These are phyloP conservation scores for Raphidocelis subcapitata DNA, from an alignment of 139 green algal genomes.

Conservation along the genomic window DNA sequence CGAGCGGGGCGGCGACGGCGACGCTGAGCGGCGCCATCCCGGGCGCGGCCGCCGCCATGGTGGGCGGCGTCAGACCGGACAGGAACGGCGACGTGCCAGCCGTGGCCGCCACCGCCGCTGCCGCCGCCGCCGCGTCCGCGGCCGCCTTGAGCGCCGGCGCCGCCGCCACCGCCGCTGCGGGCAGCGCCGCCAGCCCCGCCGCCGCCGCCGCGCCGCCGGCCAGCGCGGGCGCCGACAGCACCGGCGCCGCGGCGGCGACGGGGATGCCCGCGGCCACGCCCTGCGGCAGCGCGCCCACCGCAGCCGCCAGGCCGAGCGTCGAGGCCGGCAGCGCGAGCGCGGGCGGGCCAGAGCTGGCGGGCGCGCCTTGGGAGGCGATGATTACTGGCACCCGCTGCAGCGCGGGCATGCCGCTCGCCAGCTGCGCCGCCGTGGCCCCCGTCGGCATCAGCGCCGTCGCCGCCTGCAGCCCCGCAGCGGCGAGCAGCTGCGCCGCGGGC, in stretches of 20 bases:
- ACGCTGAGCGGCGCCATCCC: no score
- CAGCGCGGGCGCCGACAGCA: no score
- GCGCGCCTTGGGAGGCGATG: no score
- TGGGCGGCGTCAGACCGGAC: not conserved
- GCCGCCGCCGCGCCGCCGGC: not conserved
- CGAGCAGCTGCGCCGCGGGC: not conserved
- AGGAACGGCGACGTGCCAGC: conserved; percentile 1
- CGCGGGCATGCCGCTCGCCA: not conserved
- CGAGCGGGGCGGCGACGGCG: no score
- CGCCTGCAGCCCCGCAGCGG: conserved; percentile 4
- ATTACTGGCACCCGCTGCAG: not conserved
- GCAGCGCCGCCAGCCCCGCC: not conserved
- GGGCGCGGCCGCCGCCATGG: no score
- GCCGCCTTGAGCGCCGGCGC: not conserved
- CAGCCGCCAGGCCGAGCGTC: no score
- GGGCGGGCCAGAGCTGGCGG: no score
- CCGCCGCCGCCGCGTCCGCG: conserved; percentile 2
- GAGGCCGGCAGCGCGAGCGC: no score
- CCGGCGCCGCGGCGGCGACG: not conserved
- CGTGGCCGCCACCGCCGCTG: conserved; percentile 5
- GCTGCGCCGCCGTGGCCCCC: conserved; percentile 16
- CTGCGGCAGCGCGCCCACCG: no score
- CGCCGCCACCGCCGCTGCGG: not conserved
- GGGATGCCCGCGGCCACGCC: no score
- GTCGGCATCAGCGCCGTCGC: conserved; percentile 18